Evolutionary conservation across 2,329 filamentous ascomycete species (phyloP), one percentile per base, ranked within the genome.

Genomic region (Cryphonectria japonica): DNA sequence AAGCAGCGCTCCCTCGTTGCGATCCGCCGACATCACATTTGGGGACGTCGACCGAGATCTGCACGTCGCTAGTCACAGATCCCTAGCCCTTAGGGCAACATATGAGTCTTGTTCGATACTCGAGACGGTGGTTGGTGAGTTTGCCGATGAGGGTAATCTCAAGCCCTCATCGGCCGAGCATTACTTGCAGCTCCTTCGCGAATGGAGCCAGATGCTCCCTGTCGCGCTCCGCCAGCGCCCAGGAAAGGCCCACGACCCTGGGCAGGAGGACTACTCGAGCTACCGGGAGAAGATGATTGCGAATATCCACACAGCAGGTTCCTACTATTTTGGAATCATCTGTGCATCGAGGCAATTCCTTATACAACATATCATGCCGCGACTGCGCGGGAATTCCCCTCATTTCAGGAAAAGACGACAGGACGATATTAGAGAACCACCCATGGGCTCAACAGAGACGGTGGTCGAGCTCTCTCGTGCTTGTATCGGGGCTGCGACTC

Each of bases 261-360:
- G 26, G 22, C 43, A 37, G n/a, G 29, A 68, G 11, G 59, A 57
- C 4, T 26, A 57, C 4, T 34, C 59, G 2, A 57, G 37, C 8
- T 68, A 72, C 13, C 63, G 70, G 39, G 67, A 72, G 41, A 69
- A 50, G 59, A 69, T 72, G 67, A 57, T 75, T 43, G 75, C 72
- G 19, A 72, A 71, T 8, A 67, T 75, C 6, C 75, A 76, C 52
- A 69, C 73, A 0, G 70, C 73, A 19, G 71, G 74, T n/a, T 69
- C 72, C 3, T 76, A 76, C 52, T 75, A 76, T 61, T 76, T 76
- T 67, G 75, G 72, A 37, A 73, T 75, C 26, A 75, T 73, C 3
- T 69, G 75, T 3, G 70, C 74, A 43, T 75, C 75, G 4, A 67
- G 74, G 13, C 73, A 70, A 29, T 69, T 76, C 11, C 69, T 75